Evolutionary conservation across 228 moss, liverwort and hornwort species (phyloP).

Genomic region (Sphagnum magellanicum): DNA sequence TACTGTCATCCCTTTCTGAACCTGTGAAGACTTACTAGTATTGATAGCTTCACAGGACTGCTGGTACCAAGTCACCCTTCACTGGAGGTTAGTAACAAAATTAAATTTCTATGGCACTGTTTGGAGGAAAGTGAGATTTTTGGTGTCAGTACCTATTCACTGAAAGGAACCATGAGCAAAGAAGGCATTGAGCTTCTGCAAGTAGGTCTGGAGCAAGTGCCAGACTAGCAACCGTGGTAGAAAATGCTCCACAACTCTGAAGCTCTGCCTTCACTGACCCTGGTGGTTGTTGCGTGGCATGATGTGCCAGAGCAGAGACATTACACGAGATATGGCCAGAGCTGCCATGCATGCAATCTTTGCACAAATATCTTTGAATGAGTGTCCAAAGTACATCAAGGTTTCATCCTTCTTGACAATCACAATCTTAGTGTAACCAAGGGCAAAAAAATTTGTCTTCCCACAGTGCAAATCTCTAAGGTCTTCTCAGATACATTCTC

Average conservation of each 20-base stretch:
- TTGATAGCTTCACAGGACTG: background rate
- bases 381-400: too few species aligned
- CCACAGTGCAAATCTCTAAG: too few species aligned
- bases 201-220: constrained; percentile 66
- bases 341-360: constrained; percentile 69
- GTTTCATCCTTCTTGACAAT: too few species aligned
- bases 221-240: constrained; percentile 44
- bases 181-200: constrained; percentile 52
- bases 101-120: background rate
- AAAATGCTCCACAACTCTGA: constrained; percentile 22
- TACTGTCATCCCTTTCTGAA: background rate
- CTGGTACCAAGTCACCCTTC: too few species aligned
- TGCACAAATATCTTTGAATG: background rate
- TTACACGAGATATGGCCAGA: constrained; percentile 48
- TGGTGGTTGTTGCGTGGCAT: constrained; percentile 37
- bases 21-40: background rate
- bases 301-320: constrained; percentile 46
- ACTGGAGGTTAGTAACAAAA: too few species aligned
- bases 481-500: too few species aligned
- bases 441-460: too few species aligned
- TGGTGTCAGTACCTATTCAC: constrained; percentile 27
- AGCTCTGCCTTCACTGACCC: constrained; percentile 32
- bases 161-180: constrained; percentile 56
- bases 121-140: too few species aligned
- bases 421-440: too few species aligned